phyloP scores from a whole-genome alignment of 495 filamentous ascomycete genomes.

The Penicillium dipodomyicola region DNA sequence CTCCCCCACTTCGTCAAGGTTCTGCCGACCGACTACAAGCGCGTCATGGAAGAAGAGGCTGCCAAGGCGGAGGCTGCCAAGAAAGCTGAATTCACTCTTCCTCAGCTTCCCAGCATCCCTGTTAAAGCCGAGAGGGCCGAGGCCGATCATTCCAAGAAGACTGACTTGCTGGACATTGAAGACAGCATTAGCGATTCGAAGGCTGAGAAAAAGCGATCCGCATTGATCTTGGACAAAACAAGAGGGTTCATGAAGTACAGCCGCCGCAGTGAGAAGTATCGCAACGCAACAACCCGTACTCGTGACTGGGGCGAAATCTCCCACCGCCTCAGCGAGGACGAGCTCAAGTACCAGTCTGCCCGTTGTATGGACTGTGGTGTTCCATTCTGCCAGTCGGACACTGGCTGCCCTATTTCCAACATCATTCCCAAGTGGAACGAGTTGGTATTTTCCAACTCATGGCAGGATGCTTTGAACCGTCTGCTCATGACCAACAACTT shows the following conservation, averaged over 20 bases:
- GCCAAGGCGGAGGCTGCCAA: slow-evolving; percentile 82
- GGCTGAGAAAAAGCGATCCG: slow-evolving; percentile 89
- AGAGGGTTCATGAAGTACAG: slow-evolving; percentile 99
- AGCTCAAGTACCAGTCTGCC: slow-evolving; percentile 97
- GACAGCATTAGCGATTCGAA: slow-evolving; percentile 85
- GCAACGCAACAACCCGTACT: slow-evolving; percentile 77
- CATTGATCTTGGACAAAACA: slow-evolving; percentile 95
- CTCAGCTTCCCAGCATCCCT: slow-evolving; percentile 65
- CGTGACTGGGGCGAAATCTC: slow-evolving; percentile 97
- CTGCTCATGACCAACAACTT: slow-evolving; percentile 99
- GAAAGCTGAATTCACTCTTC: slow-evolving; percentile 77
- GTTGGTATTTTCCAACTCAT: slow-evolving; percentile 91
- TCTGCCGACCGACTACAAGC: slow-evolving; percentile 95
- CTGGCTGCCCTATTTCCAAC: slow-evolving; percentile 97
- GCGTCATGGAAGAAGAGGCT: slow-evolving; percentile 82
- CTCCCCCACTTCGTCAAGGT: slow-evolving; percentile 93
- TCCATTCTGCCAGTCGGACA: slow-evolving; percentile 97
- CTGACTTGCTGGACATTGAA: slow-evolving; percentile 89
- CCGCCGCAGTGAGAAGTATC: slow-evolving; percentile 92
- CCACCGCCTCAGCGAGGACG: slow-evolving; percentile 85
- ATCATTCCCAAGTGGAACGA: slow-evolving; percentile 99
- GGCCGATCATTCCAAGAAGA: slow-evolving; percentile 65
- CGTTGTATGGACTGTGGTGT: slow-evolving; percentile 99
- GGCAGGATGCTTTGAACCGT: slow-evolving; percentile 92
- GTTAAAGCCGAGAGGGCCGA: slow-evolving; percentile 55